phyloP scores from a whole-genome alignment of 495 filamentous ascomycete species.

The Baudoinia panamericana region DNA sequence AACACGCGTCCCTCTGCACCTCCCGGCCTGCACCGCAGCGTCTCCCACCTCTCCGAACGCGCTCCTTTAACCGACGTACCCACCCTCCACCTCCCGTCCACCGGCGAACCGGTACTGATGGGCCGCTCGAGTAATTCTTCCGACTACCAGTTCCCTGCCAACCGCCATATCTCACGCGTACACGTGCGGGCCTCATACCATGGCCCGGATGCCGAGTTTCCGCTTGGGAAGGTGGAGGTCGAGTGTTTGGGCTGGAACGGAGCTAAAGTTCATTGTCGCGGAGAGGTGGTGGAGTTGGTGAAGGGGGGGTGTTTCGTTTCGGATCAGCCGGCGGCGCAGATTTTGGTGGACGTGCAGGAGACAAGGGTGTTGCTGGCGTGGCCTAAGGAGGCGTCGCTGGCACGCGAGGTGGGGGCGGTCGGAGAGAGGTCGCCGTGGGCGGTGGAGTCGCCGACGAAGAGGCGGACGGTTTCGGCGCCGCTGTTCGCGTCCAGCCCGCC shows the following conservation, averaged over 20 bases:
- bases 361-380: constrained; percentile 78
- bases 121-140: constrained; percentile 86
- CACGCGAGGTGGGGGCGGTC: constrained; percentile 47
- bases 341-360: constrained; percentile 93
- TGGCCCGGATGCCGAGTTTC: constrained; percentile 37
- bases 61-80: constrained; percentile 71
- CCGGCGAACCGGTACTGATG: constrained; percentile 72
- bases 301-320: constrained; percentile 87
- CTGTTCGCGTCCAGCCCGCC: constrained; percentile 51
- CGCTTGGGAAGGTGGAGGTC: constrained; percentile 59
- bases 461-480: constrained; percentile 28
- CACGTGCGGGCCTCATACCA: constrained; percentile 84
- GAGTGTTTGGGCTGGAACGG: constrained; percentile 94
- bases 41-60: constrained; percentile 68
- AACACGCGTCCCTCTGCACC: too few relatives aligned
- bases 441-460: constrained; percentile 34
- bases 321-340: constrained; percentile 75
- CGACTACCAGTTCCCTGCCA: constrained; percentile 79
- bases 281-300: constrained; percentile 67
- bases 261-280: constrained; percentile 82
- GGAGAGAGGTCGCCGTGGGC: constrained; percentile 58
- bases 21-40: constrained; percentile 44
- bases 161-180: constrained; percentile 79
- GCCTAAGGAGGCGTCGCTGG: constrained; percentile 55
- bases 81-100: constrained; percentile 63